phyloP scores from a whole-genome alignment of 2,329 filamentous ascomycete genomes.

The Boeremia lycopersici region DNA sequence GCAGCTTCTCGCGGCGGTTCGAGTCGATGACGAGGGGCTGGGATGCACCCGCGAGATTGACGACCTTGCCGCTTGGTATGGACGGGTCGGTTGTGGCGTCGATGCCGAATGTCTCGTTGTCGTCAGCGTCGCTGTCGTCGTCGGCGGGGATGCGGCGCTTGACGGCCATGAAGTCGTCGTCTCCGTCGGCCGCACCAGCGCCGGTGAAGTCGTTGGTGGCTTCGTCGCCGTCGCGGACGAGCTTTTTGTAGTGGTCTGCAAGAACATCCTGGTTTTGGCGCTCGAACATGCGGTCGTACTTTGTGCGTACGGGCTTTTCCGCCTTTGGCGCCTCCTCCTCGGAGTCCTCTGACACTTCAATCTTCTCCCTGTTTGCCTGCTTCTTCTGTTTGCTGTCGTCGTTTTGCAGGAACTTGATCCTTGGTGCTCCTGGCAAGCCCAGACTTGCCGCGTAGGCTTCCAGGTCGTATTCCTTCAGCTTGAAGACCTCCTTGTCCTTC shows the following conservation, averaged over 20 bases:
- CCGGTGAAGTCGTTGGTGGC: slow-evolving; percentile 45
- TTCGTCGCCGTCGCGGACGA: slow-evolving; percentile 66
- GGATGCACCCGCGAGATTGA: slow-evolving; percentile 69
- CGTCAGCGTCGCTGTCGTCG: slow-evolving; percentile 58
- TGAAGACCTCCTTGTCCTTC: slow-evolving; percentile 89
- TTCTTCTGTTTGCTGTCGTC: slow-evolving; percentile 86
- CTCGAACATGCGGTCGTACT: slow-evolving; percentile 98
- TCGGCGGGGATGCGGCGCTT: slow-evolving; percentile 83
- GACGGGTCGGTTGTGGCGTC: slow-evolving; percentile 49
- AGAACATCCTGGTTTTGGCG: slow-evolving; percentile 93
- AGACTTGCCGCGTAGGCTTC: slow-evolving; percentile 86
- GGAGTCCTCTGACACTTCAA: slow-evolving; percentile 65
- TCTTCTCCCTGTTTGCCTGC: slow-evolving; percentile 75
- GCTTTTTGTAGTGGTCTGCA: slow-evolving; percentile 89
- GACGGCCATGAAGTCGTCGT: slow-evolving; percentile 83
- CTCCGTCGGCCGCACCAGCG: slow-evolving; percentile 58
- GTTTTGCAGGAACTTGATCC: slow-evolving; percentile 91
- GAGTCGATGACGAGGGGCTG: slow-evolving; percentile 86
- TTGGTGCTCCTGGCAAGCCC: slow-evolving; percentile 86
- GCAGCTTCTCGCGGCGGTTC: slow-evolving; percentile 92
- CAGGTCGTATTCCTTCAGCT: slow-evolving; percentile 79
- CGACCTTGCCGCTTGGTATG: slow-evolving; percentile 58
- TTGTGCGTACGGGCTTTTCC: slow-evolving; percentile 79
- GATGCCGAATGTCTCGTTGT: slow-evolving; percentile 26
- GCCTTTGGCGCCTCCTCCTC: slow-evolving; percentile 58